Conservation (phyloP, 2,329 filamentous ascomycete genomes). For the Xylaria hypoxylon region DNA sequence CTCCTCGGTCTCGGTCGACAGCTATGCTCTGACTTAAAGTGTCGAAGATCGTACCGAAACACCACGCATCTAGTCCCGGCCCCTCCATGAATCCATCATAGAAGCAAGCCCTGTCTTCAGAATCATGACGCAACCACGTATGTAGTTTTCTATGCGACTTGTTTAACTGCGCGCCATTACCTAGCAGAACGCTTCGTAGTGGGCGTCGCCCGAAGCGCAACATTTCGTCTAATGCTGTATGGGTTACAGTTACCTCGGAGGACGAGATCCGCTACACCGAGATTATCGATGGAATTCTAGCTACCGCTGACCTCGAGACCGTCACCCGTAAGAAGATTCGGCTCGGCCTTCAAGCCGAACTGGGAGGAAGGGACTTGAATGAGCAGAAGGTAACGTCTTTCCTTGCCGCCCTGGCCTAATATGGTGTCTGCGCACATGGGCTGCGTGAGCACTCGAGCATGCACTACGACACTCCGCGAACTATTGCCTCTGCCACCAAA, state of each 20-base stretch:
- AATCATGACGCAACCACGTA: constrained; percentile 48
- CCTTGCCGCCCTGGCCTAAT: not conserved
- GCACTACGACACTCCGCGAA: not conserved
- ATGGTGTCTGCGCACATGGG: not conserved
- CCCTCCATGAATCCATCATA: constrained; percentile 32
- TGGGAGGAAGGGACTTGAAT: constrained; percentile 68
- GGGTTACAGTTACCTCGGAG: constrained; percentile 59
- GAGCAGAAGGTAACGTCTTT: constrained; percentile 64
- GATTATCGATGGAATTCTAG: constrained; percentile 71
- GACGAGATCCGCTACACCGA: constrained; percentile 66
- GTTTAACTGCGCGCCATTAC: not conserved
- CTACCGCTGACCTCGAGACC: constrained; percentile 69
- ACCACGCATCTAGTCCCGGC: constrained; percentile 6
- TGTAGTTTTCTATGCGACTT: constrained; percentile 29
- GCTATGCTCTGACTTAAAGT: constrained; percentile 37
- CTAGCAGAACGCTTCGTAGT: not conserved
- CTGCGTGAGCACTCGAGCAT: not conserved
- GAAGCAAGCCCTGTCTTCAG: constrained; percentile 23
- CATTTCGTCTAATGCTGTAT: constrained; percentile 27
- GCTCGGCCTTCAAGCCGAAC: constrained; percentile 64
- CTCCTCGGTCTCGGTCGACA: constrained; percentile 22
- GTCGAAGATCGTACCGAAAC: constrained; percentile 15
- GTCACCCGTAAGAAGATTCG: constrained; percentile 73
- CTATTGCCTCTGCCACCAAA: not conserved
- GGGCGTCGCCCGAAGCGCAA: constrained; percentile 5